These are phyloP conservation scores for Rhododendron ferrugineum DNA, from an alignment of 148 eudicot genomes.

Conservation along the genomic window DNA sequence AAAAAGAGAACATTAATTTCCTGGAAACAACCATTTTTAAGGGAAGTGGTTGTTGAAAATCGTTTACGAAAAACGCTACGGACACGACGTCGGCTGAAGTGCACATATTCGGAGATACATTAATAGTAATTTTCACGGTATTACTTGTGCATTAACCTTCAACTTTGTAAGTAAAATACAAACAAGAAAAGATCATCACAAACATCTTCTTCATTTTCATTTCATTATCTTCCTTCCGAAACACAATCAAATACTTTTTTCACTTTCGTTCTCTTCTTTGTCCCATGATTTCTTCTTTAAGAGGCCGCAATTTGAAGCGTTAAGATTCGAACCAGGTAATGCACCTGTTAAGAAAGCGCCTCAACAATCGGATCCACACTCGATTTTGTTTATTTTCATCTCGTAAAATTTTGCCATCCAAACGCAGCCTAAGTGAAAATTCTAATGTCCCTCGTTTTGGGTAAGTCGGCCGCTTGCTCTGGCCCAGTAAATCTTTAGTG, in stretches of 20 bases:
- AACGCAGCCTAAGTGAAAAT: not conserved
- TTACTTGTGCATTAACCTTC: not conserved
- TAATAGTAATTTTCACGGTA: too few relatives aligned
- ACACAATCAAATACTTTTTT: not conserved
- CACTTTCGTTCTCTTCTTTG: too few relatives aligned
- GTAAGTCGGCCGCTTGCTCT: not conserved
- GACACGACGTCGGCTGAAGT: not conserved
- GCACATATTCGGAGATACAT: not conserved
- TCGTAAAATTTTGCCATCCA: not conserved
- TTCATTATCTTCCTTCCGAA: not conserved
- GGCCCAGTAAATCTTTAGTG: not conserved
- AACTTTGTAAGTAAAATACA: not conserved
- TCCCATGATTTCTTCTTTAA: not conserved
- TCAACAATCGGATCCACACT: not conserved
- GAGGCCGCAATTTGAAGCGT: not conserved
- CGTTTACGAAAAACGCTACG: too few relatives aligned
- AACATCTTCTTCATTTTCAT: not conserved
- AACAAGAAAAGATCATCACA: not conserved
- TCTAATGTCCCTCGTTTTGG: not conserved
- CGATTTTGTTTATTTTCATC: not conserved
- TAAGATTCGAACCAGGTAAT: too few relatives aligned
- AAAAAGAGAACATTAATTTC: not conserved
- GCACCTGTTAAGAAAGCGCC: too few relatives aligned
- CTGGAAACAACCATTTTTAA: not conserved
- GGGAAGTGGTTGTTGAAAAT: not conserved